Conservation (phyloP, 2,329 filamentous ascomycete genomes). For the Tolypocladium guangdongense region DNA sequence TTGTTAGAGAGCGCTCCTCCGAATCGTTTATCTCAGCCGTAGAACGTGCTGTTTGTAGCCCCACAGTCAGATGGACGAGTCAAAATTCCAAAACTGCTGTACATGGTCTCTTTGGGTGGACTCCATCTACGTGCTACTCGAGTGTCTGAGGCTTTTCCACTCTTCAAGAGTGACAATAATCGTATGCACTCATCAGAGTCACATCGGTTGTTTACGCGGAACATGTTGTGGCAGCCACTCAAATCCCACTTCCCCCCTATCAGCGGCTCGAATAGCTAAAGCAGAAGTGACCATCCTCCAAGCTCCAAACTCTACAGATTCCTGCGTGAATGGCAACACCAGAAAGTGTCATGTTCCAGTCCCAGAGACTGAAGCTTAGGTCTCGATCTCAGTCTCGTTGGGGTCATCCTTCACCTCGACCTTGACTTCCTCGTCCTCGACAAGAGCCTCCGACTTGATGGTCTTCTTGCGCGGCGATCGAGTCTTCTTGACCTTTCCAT, state of each 20-base stretch:
- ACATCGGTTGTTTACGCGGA: neutral
- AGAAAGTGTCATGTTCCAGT: neutral
- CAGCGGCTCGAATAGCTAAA: neutral
- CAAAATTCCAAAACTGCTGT: too few species aligned
- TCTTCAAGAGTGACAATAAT: too few species aligned
- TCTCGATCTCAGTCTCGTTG: slow-evolving; percentile 4
- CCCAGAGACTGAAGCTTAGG: neutral
- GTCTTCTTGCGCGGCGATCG: slow-evolving; percentile 19
- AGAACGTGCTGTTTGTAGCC: neutral
- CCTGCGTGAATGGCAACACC: neutral
- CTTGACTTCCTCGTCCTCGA: slow-evolving; percentile 6
- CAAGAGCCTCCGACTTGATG: slow-evolving; percentile 8
- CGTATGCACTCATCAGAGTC: neutral
- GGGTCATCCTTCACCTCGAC: slow-evolving; percentile 4
- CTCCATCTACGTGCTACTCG: too few species aligned
- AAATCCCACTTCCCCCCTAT: neutral
- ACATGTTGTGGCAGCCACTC: neutral
- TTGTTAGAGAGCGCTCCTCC: neutral
- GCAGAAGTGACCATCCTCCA: neutral
- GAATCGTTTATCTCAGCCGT: neutral
- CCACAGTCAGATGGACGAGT: too few species aligned
- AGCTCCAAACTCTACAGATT: too few species aligned
- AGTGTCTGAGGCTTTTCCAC: too few species aligned
- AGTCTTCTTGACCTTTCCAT: slow-evolving; percentile 21
- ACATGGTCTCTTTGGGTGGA: too few species aligned